A percentile compares a stretch with the other conserved stretches of the same genome.
These are phyloP conservation scores for Nemania sp. DNA, from an alignment of 2,329 filamentous ascomycete genomes.

Conservation along the genomic window DNA sequence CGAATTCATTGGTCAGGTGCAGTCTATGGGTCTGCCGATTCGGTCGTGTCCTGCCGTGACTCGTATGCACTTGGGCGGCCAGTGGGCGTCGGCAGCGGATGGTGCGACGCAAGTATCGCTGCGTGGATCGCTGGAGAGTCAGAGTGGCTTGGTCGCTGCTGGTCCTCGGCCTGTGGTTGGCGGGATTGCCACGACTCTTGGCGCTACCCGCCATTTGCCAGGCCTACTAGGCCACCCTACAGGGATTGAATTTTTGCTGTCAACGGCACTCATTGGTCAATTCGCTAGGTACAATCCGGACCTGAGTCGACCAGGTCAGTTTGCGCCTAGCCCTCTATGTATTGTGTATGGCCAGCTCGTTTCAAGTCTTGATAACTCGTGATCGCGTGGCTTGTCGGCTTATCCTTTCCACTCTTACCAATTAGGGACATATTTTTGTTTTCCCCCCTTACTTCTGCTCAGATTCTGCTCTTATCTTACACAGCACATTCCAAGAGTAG, in stretches of 20 bases:
- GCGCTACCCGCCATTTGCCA: neutral
- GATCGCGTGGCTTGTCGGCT: constrained; percentile 22
- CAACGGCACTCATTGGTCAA: constrained; percentile 24
- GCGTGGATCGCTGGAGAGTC: neutral
- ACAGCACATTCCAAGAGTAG: neutral
- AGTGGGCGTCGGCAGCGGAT: constrained; percentile 8
- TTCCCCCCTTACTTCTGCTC: too few species aligned
- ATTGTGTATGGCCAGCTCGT: constrained; percentile 7
- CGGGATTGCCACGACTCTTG: constrained; percentile 12
- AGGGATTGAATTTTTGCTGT: neutral
- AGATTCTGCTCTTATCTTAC: too few species aligned
- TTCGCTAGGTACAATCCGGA: neutral
- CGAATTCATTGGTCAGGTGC: constrained; percentile 22
- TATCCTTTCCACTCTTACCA: constrained; percentile 1
- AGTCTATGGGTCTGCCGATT: neutral
- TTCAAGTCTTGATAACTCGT: constrained; percentile 28
- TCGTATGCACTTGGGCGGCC: constrained; percentile 12
- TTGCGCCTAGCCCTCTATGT: neutral
- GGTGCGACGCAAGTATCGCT: constrained; percentile 10
- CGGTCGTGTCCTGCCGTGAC: constrained; percentile 33
- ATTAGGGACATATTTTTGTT: too few species aligned
- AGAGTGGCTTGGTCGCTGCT: neutral
- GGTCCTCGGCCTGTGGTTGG: constrained; percentile 21
- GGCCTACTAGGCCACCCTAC: neutral
- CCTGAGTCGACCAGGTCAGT: constrained; percentile 19